Evolutionary conservation across 2,329 filamentous ascomycete species (phyloP).

Genomic region (Hyphodiscus sp.): DNA sequence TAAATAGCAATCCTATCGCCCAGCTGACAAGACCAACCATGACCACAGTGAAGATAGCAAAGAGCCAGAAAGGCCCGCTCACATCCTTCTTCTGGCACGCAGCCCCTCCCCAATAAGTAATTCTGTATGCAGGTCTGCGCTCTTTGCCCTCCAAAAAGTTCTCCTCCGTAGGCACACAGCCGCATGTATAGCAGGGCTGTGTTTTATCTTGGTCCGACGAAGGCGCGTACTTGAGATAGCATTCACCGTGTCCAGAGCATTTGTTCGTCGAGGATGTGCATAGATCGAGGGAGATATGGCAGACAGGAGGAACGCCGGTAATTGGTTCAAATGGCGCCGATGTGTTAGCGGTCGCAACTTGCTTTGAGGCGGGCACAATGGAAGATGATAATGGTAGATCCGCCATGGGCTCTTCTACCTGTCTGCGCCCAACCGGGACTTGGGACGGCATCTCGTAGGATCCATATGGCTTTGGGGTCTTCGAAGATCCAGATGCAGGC

Average conservation of each 20-base stretch:
- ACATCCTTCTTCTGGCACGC: constrained; percentile 91
- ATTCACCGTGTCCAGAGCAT: constrained; percentile 78
- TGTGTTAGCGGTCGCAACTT: constrained; percentile 9
- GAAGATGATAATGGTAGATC: constrained; percentile 11
- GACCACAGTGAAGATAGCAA: constrained; percentile 66
- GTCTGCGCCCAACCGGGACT: constrained; percentile 15
- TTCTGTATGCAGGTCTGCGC: constrained; percentile 42
- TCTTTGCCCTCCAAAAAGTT: constrained; percentile 10
- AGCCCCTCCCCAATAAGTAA: constrained; percentile 73
- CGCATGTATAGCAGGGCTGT: constrained; percentile 68
- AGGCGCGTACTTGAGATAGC: constrained; percentile 58
- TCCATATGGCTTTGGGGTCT: constrained; percentile 23
- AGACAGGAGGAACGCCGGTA: constrained; percentile 50
- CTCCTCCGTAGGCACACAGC: constrained; percentile 55
- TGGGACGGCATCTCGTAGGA: constrained; percentile 22
- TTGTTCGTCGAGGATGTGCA: constrained; percentile 66
- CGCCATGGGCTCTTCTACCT: constrained; percentile 25
- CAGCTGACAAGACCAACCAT: constrained; percentile 63
- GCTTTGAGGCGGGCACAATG: constrained; percentile 5
- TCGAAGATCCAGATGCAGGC: constrained; percentile 20
- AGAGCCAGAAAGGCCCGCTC: constrained; percentile 81
- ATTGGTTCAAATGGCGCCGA: constrained; percentile 12
- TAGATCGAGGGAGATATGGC: constrained; percentile 63
- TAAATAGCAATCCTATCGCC: constrained; percentile 72
- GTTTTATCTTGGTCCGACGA: constrained; percentile 34